Evolutionary conservation across 495 filamentous ascomycete genomes (phyloP), one percentile per base, ranked within the genome.

Genomic region (Aspergillus biplanus): DNA sequence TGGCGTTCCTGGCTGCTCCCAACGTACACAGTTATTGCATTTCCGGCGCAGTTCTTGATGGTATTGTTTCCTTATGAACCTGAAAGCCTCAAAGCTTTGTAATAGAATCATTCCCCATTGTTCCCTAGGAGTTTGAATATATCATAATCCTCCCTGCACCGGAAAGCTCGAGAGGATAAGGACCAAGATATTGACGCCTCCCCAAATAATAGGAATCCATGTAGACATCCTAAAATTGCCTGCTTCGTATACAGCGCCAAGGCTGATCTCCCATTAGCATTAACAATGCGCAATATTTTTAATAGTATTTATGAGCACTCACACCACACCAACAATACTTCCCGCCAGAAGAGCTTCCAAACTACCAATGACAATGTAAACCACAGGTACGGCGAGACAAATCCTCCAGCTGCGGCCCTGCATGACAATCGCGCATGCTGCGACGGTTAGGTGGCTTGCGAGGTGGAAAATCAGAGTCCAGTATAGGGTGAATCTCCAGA

Each of bases 191-290:
- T 93, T 97, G 71, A 97, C 89, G 66, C 90, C 81, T n/a, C 88
- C 90, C 95, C 95, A 99, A 55, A 96, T 83, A 69, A 97, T 92
- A 13, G 95, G 95, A 46, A 97, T 89, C 95, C 96, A 99, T 3
- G 95, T 97, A 56, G 92, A 96, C 94, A 98, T 97, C 64, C 86
- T 78, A 70, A 96, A 97, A 74, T 88, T 91, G 34, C 93, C 95
- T 15, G 92, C 86, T 65, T 90, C 86, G 69, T 98, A 99, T 49
- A 95, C 87, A 6, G 90, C 90, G 31, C 92, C 92, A 11, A 99
- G 84, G 55, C 94, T 97, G 67, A 50, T 35, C 34, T 56, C 8
- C 11, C 8, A 42, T 67, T 66, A 60, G 44, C 42, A 56, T 73
- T 44, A 18, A 4, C 5, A 8, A 1, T 18, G 18, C 11, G 4